Base-by-base conservation (phyloP, 1,284 basidiomycete species). In the Fomitopsis schrenkii region DNA sequence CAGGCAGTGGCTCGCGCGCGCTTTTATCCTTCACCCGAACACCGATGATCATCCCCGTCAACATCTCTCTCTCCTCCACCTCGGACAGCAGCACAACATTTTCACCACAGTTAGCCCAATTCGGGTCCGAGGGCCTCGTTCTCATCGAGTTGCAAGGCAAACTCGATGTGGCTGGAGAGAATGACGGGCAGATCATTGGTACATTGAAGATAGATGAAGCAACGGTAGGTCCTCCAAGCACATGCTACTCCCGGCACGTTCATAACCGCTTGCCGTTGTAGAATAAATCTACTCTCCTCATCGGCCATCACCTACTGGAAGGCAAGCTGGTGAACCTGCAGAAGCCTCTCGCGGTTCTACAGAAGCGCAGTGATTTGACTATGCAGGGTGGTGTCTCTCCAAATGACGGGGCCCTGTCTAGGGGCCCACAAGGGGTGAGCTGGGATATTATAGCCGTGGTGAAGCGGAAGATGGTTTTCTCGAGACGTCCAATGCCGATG, bases 251-350 rank as follows among this genome's bases (percentile, higher is more conserved):
- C 30, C 8, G 30, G 30, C 4, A 33, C 4, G 1, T 33, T 33
- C 4, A 5, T 5, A 33, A 33, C 30, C 30, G 4, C 30, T 8
- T 33, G 30, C 8, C 5, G 26, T 15, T 55, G 62, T 67, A 93
- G 88, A 87, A 86, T 65, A 91, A 90, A 68, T 87, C 93, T 0
- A 93, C 88, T 0, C 79, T 97, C 5, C 77, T 83, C 63, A 90
- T 97, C 60, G 94, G 94, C 7, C 89, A 96, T 74, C 93, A 97
- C 70, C 79, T 94, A 17, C 84, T 97, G 1, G 95, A 97, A 71
- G 95, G 95, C 54, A 94, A 92, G 70, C 80, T 97, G 60, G 82
- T 87, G 41, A 82, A 79, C 46, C 80, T 97, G 10, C 74, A 87
- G 0, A 94, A 91, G 70, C 93, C 93, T 0, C 81, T 93, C 50